phyloP scores from a whole-genome alignment of 495 filamentous ascomycete genomes.

The Xylaria palmicola region DNA sequence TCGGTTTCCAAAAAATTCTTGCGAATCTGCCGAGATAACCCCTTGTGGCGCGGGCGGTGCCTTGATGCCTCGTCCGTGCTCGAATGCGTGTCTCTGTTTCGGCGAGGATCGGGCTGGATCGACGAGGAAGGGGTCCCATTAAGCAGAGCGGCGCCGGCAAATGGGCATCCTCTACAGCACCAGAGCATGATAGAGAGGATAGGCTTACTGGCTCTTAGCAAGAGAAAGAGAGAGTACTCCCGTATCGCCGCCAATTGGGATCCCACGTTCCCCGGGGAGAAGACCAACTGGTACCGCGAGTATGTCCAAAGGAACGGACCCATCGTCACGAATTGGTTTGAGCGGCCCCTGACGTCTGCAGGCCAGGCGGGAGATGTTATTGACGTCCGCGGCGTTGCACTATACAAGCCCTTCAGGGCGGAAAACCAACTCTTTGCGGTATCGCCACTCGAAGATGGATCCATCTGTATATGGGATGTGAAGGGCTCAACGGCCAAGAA shows the following conservation, averaged over 20 bases:
- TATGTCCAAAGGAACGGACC: slow-evolving; percentile 81
- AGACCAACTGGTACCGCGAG: slow-evolving; percentile 80
- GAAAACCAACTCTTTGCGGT: slow-evolving; percentile 60
- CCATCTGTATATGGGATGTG: slow-evolving; percentile 84
- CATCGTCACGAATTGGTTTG: slow-evolving; percentile 71
- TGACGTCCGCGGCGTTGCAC: slow-evolving; percentile 65
- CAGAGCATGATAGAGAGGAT: slow-evolving; percentile 23
- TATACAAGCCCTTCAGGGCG: slow-evolving; percentile 50
- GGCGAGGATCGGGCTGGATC: slow-evolving; percentile 33
- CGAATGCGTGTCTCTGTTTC: slow-evolving; percentile 42
- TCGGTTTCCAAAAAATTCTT: slow-evolving; percentile 66
- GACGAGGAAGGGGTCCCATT: slow-evolving; percentile 33
- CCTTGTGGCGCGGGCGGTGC: slow-evolving; percentile 72
- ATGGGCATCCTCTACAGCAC: slow-evolving; percentile 24
- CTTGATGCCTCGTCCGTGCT: slow-evolving; percentile 64
- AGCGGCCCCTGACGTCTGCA: slow-evolving; percentile 50
- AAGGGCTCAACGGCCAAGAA: slow-evolving; percentile 56
- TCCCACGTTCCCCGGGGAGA: slow-evolving; percentile 65
- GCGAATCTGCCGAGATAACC: slow-evolving; percentile 70
- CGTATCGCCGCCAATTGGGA: slow-evolving; percentile 76
- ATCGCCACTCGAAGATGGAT: slow-evolving; percentile 81
- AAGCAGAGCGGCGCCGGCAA: slow-evolving; percentile 34
- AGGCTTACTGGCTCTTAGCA: slow-evolving; percentile 21
- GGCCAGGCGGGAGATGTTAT: slow-evolving; percentile 33
- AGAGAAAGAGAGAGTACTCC: slow-evolving; percentile 44